Base-by-base conservation (phyloP, 805 yeast species). In the Suhomyces emberorum region DNA sequence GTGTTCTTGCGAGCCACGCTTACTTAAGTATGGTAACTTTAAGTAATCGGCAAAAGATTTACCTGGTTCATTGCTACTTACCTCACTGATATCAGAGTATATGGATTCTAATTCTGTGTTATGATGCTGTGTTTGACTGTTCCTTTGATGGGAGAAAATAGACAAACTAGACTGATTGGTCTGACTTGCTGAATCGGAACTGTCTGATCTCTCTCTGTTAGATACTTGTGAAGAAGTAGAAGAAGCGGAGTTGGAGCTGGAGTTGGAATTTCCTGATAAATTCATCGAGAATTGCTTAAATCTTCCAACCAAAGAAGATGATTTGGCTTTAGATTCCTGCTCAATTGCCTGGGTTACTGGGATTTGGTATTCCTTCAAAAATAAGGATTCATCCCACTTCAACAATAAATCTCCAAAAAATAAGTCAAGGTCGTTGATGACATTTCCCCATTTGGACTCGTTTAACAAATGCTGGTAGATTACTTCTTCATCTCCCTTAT, bases 401-500 rank as follows among this genome's bases (percentile, higher is more conserved):
- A 65, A 44, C 30, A 65, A 51, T 28, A 62, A 43, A 23, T 62
- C 61, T 3, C 71, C 71, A 37, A 67, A 68, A 41, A 67, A 68
- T 18, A 49, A 41, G 21, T 67, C 65, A 30, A 65, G 48, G 42
- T 59, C 61, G 33, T 62, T 63, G 34, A 61, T 47, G 17, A 56
- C 59, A 24, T 55, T 61, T 3, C 73, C 72, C 73, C 73, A 68
- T 41, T 65, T 65, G 27, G 66, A 57, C 32, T 65, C 73, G 41
- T 67, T 64, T 30, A 68, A 51, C 38, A 68, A 52, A 37, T 67
- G 73, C 47, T 67, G 73, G 45, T 64, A 68, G 18, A 63, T 54
- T 9, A 67, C 69, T 37, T 67, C 73, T 44, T 65, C 72, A 42
- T 66, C 70, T 8, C 62, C 66, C 18, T 43, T 53, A 23, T 38